phyloP scores from a whole-genome alignment of 176 grass and related monocot species.

The Poa annua region DNA sequence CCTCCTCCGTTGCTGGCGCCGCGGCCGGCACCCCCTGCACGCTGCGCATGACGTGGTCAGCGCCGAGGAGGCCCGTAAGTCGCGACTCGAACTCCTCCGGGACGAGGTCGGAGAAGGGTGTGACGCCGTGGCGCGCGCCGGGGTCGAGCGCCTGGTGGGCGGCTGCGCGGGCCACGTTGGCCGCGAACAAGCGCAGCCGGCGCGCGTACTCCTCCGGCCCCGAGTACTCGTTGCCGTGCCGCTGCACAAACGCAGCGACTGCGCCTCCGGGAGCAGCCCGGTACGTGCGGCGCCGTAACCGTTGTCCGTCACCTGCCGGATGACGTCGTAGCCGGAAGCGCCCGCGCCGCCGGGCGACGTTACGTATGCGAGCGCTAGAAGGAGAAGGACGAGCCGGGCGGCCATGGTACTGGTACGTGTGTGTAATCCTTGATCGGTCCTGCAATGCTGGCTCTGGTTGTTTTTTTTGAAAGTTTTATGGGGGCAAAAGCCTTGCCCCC shows the following conservation, averaged over 20 bases:
- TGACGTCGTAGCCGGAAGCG: background rate
- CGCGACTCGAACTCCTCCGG: constrained; percentile 72
- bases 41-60: background rate
- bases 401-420: constrained; percentile 33
- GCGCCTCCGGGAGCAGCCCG: constrained; percentile 39
- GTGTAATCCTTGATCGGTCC: background rate
- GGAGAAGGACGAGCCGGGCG: background rate
- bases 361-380: background rate
- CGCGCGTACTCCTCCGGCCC: constrained; percentile 63
- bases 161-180: constrained; percentile 70
- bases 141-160: constrained; percentile 85
- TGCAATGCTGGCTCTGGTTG: background rate
- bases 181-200: constrained; percentile 74
- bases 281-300: background rate
- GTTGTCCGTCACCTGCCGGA: constrained; percentile 46
- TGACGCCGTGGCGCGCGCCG: constrained; percentile 69
- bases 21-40: background rate
- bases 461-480: no score
- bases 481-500: no score
- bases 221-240: constrained; percentile 60
- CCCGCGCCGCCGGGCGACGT: background rate
- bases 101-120: constrained; percentile 90
- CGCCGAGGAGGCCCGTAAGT: constrained; percentile 54
- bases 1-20: constrained; percentile 41
- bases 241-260: constrained; percentile 57